Evolutionary conservation across 106 monocot genomes (phyloP), one percentile per base, ranked within the genome.

Genomic region (Allium sativum): DNA sequence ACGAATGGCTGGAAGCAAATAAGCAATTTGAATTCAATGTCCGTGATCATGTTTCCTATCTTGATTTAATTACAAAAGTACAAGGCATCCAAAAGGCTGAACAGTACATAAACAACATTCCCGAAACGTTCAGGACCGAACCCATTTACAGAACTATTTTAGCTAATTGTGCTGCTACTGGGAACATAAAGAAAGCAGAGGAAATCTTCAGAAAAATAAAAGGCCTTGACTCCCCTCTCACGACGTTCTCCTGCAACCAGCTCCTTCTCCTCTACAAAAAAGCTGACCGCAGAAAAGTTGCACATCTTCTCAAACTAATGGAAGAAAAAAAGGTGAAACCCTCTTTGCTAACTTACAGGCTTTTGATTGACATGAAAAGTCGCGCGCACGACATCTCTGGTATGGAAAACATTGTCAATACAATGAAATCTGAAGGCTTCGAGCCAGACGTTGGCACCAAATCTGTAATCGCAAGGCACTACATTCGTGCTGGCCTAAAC

Each of bases 281-380:
- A 71, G 19, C 69, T 6, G 79, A 93, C 57, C 65, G 63, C 46
- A 88, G 85, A 70, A 93, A 93, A 62, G 80, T 93, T 40, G 73
- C 74, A 43, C 85, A 84, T 78, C 78, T 89, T 10, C 68, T 93
- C 15, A 42, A 77, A 46, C 62, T 85, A 82, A 93, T 93, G 93
- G 89, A 93, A 64, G 82, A 82, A 68, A 80, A 93, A 65, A 76
- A 85, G 70, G 65, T 85, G 42, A 88, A 93, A 53, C 85, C 93
- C 31, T 73, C 77, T 61, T 56, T 69, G 12, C 72, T 89, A 64
- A 93, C 93, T 18, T 93, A 89, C 48, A 77, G 48, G 55, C 74
- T 93, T 11, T 76, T 93, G 59, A 80, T 93, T 53, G 88, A 93
- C 52, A 68, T 53, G 16, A 93, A 93, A 71, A 88, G 93, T 8